Base-by-base conservation (phyloP, 768 basidiomycete genomes). In the Tricholoma saponaceum region DNA sequence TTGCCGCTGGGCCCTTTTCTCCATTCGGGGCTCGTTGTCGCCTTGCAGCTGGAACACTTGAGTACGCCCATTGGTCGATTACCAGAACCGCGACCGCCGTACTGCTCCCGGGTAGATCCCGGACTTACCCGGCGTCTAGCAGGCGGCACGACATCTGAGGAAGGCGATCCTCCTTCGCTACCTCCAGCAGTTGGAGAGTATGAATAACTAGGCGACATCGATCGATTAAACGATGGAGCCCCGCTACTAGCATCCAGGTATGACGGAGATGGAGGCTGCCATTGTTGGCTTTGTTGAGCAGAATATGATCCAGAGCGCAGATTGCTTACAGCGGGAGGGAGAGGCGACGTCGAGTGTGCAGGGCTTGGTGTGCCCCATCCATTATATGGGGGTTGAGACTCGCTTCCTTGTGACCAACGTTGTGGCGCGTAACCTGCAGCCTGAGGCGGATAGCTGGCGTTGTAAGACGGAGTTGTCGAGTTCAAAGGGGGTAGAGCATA, bases 1-100 rank as follows among this genome's bases (percentile, higher is more conserved):
- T 89, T 89, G 25, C 92, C 92, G 65, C 83, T 91, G 53, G 91
- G 90, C 18, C 92, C 92, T 71, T 95, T 95, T 68, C 92, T 77
- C 92, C 92, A 95, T 70, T 95, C 92, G 0, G 92, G 92, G 66
- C 91, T 93, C 7, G 81, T 80, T 6, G 87, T 91, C 10, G 80
- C 86, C 71, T 86, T 89, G 72, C 92, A 95, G 67, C 88, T 90
- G 20, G 84, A 81, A 70, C 92, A 95, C 64, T 82, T 82, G 57
- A 80, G 68, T 16, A 94, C 76, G 0, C 92, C 92, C 53, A 79
- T 77, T 0, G 92, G 91, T 20, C 91, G 81, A 63, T 87, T 90
- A 18, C 86, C 82, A 30, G 75, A 69, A 54, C 70, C 75, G 56
- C 84, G 77, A 22, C 78, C 76, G 22, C 77, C 70, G 47, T 75